Conservation (phyloP, 2,329 filamentous ascomycete species). For the Cladosporium sp. region DNA sequence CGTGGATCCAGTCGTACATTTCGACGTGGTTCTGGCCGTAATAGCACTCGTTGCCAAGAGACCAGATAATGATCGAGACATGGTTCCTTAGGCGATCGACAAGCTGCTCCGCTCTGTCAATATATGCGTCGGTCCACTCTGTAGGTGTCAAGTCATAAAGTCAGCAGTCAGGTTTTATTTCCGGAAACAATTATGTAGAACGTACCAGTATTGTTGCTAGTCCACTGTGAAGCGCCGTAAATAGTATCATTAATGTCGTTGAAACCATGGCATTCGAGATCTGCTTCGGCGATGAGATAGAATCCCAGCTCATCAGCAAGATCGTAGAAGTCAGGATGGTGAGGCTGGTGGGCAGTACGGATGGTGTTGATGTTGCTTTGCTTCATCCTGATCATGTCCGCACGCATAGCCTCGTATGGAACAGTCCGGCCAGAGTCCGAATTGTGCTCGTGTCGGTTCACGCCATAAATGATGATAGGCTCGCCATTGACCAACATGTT, state of each 20-base stretch:
- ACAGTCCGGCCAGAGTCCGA: conserved; percentile 62
- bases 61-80: conserved; percentile 68
- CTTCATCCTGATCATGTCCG: conserved; percentile 67
- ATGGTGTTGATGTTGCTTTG: conserved; percentile 68
- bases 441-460: conserved; percentile 70
- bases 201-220: conserved; percentile 51
- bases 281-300: conserved; percentile 60
- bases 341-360: conserved; percentile 66
- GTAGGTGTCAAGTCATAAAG: too few relatives aligned
- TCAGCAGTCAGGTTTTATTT: too few relatives aligned
- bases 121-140: conserved; percentile 60
- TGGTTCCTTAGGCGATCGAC: conserved; percentile 71
- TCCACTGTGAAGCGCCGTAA: conserved; percentile 31
- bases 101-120: conserved; percentile 64
- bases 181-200: too few relatives aligned
- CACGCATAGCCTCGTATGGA: conserved; percentile 58
- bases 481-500: conserved; percentile 62
- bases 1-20: conserved; percentile 64
- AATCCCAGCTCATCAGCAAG: conserved; percentile 65
- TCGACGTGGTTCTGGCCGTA: conserved; percentile 66
- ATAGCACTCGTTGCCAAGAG: conserved; percentile 70
- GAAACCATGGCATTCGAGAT: conserved; percentile 48
- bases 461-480: conserved; percentile 60
- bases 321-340: conserved; percentile 58
- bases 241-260: conserved; percentile 20